Percentiles rank a stretch among this genome's conserved stretches.
Evolutionary conservation across 129 eudicot genomes (phyloP).

Genomic region (Saposhnikovia divaricata): DNA sequence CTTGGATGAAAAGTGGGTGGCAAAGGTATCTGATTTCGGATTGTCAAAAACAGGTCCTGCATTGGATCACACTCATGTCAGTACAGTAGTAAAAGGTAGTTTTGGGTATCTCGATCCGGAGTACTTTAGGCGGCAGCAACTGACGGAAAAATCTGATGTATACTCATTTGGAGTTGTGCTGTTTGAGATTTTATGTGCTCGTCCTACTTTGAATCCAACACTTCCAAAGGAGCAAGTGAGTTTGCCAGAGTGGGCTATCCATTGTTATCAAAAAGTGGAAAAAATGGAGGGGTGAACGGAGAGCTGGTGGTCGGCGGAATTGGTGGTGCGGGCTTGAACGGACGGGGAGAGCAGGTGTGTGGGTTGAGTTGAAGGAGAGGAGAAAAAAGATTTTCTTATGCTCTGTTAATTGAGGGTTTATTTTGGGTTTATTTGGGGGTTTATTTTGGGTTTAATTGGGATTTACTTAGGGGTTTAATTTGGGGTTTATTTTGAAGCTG

Average conservation of each 20-base stretch:
- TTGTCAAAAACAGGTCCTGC: slow-evolving; percentile 86
- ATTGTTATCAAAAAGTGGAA: slow-evolving; percentile 75
- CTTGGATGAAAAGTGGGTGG: slow-evolving; percentile 90
- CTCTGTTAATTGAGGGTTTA: too few relatives aligned
- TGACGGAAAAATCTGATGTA: slow-evolving; percentile 90
- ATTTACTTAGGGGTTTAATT: too few relatives aligned
- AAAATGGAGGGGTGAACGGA: too few relatives aligned
- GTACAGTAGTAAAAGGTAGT: slow-evolving; percentile 94
- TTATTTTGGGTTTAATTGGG: too few relatives aligned
- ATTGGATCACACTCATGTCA: slow-evolving; percentile 86
- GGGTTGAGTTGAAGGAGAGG: too few relatives aligned
- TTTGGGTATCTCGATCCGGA: slow-evolving; percentile 91
- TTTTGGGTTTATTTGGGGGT: too few relatives aligned
- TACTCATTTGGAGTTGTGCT: slow-evolving; percentile 91
- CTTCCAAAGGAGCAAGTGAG: slow-evolving; percentile 90
- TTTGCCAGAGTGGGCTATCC: slow-evolving; percentile 84
- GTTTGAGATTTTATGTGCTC: slow-evolving; percentile 83
- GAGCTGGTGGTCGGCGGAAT: too few relatives aligned
- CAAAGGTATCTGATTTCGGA: slow-evolving; percentile 91
- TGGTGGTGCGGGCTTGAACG: too few relatives aligned
- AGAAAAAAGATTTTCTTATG: too few relatives aligned
- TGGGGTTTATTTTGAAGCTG: too few relatives aligned
- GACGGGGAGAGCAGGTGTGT: too few relatives aligned
- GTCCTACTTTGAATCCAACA: slow-evolving; percentile 84
- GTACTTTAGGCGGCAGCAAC: slow-evolving; percentile 76